Base-by-base conservation (phyloP, 805 yeast species). In the Saccharomycopsis vini region DNA sequence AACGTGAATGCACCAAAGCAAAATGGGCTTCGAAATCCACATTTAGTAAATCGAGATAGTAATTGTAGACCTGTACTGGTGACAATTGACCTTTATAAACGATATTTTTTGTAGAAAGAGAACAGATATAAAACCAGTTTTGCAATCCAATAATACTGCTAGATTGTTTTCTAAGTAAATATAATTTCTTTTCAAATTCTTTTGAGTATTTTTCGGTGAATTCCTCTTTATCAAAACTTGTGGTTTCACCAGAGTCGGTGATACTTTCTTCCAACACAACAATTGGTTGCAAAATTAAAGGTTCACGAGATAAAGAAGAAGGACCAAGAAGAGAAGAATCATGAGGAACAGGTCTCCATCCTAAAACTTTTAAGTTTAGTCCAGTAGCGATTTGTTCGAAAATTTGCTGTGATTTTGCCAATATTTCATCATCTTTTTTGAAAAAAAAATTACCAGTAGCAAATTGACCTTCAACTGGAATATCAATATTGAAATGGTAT, bases 51-150 rank as follows among this genome's bases (percentile, higher is more conserved):
- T 90, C 98, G 61, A 86, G 88, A 69, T 89, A 90, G 68, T 92
- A 90, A 54, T 83, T 78, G 69, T 89, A 92, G 30, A 90, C 97
- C 67, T 90, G 98, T 46, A 83, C 80, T 35, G 98, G 98, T 13
- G 95, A 95, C 58, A 90, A 75, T 68, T 92, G 98, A 56, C 98
- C 98, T 68, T 90, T 90, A 73, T 90, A 90, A 44, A 92, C 97
- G 55, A 90, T 90, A 61, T 88, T 82, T 60, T 78, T 81, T 64
- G 81, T 81, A 44, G 92, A 81, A 49, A 90, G 69, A 4, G 97
- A 90, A 67, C 96, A 89, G 54, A 89, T 87, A 71, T 90, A 90
- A 67, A 90, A 90, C 97, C 97, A 90, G 64, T 90, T 89, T 68
- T 89, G 94, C 53, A 89, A 69, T 18, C 97, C 97, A 57, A 90